Evolutionary conservation across 2,329 filamentous ascomycete species (phyloP).

Genomic region (Parastagonospora nodorum): DNA sequence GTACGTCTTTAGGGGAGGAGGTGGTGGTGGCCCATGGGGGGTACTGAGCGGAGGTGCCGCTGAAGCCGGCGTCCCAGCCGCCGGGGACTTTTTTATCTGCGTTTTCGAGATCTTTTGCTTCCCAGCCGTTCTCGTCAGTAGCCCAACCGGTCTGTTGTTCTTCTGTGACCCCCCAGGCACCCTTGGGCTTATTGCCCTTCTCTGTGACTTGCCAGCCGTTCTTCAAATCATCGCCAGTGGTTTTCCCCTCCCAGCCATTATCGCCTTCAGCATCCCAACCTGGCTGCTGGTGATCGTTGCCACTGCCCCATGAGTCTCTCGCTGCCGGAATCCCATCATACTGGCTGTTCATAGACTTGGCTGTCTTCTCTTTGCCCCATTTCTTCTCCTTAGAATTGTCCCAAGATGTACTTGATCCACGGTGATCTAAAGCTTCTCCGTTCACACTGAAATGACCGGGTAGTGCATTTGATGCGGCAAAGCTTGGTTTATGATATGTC

Average conservation of each 20-base stretch:
- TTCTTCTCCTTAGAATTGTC: too few species aligned
- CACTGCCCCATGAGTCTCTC: not conserved
- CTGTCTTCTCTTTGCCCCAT: too few species aligned
- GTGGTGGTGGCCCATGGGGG: not conserved
- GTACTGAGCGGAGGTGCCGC: not conserved
- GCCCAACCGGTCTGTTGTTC: not conserved
- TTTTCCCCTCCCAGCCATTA: not conserved
- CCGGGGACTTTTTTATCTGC: not conserved
- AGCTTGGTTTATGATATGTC: too few species aligned
- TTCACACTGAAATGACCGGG: too few species aligned
- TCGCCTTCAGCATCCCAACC: not conserved
- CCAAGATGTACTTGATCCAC: too few species aligned
- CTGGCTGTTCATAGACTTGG: too few species aligned
- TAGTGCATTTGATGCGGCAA: too few species aligned
- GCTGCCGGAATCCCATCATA: not conserved
- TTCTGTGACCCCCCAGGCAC: not conserved
- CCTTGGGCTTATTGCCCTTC: not conserved
- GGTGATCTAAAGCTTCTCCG: too few species aligned
- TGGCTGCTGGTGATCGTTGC: not conserved
- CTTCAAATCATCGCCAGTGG: not conserved
- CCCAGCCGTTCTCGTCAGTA: not conserved
- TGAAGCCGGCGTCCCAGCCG: not conserved
- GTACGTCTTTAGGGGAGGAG: not conserved
- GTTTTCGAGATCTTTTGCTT: not conserved
- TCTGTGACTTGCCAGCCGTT: not conserved